Conservation (phyloP, 2,329 filamentous ascomycete species). For the Exophiala oligosperma region DNA sequence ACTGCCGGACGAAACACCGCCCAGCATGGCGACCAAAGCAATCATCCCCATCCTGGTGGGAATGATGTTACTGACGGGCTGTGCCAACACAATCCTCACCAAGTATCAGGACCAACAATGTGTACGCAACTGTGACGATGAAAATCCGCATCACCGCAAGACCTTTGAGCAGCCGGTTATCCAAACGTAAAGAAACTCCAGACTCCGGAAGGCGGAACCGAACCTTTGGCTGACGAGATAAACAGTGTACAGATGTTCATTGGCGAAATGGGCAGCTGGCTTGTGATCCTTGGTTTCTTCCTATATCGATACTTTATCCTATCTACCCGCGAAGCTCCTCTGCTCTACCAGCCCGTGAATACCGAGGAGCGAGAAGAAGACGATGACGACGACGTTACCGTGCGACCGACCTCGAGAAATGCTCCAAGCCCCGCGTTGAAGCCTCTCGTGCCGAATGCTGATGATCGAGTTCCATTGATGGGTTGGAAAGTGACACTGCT, state of each 20-base stretch:
- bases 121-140: slow-evolving; percentile 79
- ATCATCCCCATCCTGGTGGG: slow-evolving; percentile 81
- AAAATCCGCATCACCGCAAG: slow-evolving; percentile 63
- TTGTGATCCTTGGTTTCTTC: slow-evolving; percentile 73
- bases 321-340: slow-evolving; percentile 40
- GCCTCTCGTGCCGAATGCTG: slow-evolving; percentile 52
- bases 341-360: slow-evolving; percentile 65
- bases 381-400: slow-evolving; percentile 45
- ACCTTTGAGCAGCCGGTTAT: slow-evolving; percentile 94
- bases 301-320: slow-evolving; percentile 55
- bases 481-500: slow-evolving; percentile 74
- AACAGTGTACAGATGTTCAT: slow-evolving; percentile 85
- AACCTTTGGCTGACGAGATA: slow-evolving; percentile 13
- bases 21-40: slow-evolving; percentile 66
- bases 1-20: not conserved
- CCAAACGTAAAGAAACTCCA: slow-evolving; percentile 64
- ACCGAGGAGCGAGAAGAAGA: slow-evolving; percentile 48
- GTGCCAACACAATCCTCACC: slow-evolving; percentile 94
- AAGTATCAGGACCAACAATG: slow-evolving; percentile 98
- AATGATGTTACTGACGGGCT: slow-evolving; percentile 95
- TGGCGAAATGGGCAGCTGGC: slow-evolving; percentile 93
- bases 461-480: slow-evolving; percentile 60
- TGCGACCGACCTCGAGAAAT: slow-evolving; percentile 40
- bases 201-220: no score
- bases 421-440: slow-evolving; percentile 53